Evolutionary conservation across 805 yeast genomes (phyloP), one percentile per base, ranked within the genome.

Genomic region (Wickerhamiella australiensis): DNA sequence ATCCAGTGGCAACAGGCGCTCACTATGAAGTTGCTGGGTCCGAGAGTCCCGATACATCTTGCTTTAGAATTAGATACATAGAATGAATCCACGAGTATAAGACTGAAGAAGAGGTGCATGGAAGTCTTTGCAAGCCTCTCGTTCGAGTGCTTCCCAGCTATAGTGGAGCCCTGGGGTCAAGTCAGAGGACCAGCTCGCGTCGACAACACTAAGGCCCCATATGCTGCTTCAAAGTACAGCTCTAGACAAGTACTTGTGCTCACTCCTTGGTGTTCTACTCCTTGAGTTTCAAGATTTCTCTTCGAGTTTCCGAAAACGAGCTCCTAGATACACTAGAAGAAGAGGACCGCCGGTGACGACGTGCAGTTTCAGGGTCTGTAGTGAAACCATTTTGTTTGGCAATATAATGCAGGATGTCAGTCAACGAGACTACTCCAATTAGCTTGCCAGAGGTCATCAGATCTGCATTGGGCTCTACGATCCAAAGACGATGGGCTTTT

Each of bases 361-460:
- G 77, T 2, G 96, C 96, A 48, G 76, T 74, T 36, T 74, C 78
- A 3, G 98, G 97, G 61, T 90, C 96, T 21, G 85, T 79, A 1
- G 58, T 53, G 59, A 76, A 76, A 2, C 94, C 95, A 51, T 79
- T 74, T 31, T 76, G 77, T 57, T 79, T 74, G 7, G 95, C 95
- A 54, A 90, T 74, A 41, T 86, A 67, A 15, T 88, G 85, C 46
- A 92, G 68, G 29, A 90, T 81, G 65, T 90, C 98, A 0, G 97
- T 90, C 57, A 92, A 69, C 3, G 96, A 85, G 2, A 92, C 79
- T 22, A 92, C 97, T 37, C 97, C 97, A 49, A 85, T 77, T 53
- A 90, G 72, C 61, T 80, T 83, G 13, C 96, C 96, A 1, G 85
- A 54, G 42, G 65, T 53, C 12, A 57, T 53, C 18, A 62, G 54